A percentile compares a stretch with the other conserved stretches of the same genome.
These are phyloP conservation scores for Achlya hypogyna DNA, from an alignment of 352 stramenopile species.

Conservation along the genomic window DNA sequence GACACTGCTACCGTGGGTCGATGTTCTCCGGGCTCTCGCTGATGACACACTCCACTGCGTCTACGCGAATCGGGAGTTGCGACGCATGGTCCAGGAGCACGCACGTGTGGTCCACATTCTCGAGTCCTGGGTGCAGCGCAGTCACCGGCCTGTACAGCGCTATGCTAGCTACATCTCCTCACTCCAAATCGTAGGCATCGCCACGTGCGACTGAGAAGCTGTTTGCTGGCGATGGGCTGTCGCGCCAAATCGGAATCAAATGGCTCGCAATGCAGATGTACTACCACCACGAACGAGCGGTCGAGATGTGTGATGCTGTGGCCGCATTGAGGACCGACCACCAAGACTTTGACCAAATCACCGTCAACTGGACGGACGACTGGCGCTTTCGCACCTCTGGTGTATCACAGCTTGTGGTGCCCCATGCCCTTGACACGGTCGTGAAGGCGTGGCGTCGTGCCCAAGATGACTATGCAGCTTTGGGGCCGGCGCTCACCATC, in stretches of 20 bases:
- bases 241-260: background rate
- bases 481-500: background rate
- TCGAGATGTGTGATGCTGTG: background rate
- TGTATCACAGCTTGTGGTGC: background rate
- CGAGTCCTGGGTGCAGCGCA: background rate
- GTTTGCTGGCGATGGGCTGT: background rate
- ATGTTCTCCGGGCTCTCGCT: background rate
- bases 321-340: too few species aligned
- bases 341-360: too few species aligned
- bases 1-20: background rate
- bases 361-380: too few species aligned
- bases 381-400: background rate
- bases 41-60: background rate
- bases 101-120: background rate
- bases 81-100: background rate
- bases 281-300: background rate
- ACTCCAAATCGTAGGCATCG: background rate
- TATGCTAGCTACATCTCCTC: background rate
- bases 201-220: too few species aligned
- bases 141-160: background rate
- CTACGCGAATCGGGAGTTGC: background rate
- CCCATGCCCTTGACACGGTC: background rate
- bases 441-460: background rate
- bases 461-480: background rate
- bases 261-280: background rate